A percentile compares a stretch with the other conserved stretches of the same genome.
Evolutionary conservation across 1,139 yeast genomes (phyloP).

Genomic region (Debaryomyces fabryi): DNA sequence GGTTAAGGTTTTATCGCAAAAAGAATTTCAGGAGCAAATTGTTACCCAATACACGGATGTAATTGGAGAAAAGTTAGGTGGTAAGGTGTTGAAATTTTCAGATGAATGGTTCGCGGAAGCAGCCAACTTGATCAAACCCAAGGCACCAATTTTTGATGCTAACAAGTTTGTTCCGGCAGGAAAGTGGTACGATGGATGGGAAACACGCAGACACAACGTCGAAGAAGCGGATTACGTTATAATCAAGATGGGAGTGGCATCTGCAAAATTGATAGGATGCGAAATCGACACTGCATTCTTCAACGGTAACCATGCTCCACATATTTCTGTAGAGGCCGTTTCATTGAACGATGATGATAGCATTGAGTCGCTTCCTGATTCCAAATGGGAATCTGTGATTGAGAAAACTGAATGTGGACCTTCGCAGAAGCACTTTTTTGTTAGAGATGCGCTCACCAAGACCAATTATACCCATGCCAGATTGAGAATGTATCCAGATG

Average conservation of each 20-base stretch:
- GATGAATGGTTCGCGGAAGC: constrained; percentile 98
- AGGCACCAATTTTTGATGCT: constrained; percentile 77
- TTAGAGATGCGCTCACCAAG: constrained; percentile 58
- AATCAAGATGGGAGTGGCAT: constrained; percentile 78
- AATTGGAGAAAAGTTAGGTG: constrained; percentile 84
- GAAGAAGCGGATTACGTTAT: constrained; percentile 86
- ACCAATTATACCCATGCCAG: constrained; percentile 75
- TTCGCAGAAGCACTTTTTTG: constrained; percentile 78
- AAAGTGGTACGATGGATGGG: constrained; percentile 99
- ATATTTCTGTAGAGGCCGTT: constrained; percentile 80
- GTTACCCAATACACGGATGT: constrained; percentile 64
- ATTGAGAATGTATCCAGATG: constrained; percentile 93
- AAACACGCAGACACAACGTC: constrained; percentile 88
- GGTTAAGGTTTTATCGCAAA: constrained; percentile 35
- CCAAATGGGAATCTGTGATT: constrained; percentile 71
- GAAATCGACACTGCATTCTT: constrained; percentile 93
- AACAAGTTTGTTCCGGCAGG: constrained; percentile 81
- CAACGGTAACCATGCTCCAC: constrained; percentile 94
- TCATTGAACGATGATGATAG: constrained; percentile 37
- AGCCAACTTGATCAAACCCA: constrained; percentile 80
- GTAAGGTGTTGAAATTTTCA: constrained; percentile 64
- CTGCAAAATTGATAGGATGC: constrained; percentile 77
- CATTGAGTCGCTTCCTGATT: constrained; percentile 24
- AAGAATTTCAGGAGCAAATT: constrained; percentile 47
- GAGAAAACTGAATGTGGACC: constrained; percentile 84